These are phyloP conservation scores for Mortierella sp. DNA, from an alignment of 371 early-diverging fungal genomes.

Conservation along the genomic window DNA sequence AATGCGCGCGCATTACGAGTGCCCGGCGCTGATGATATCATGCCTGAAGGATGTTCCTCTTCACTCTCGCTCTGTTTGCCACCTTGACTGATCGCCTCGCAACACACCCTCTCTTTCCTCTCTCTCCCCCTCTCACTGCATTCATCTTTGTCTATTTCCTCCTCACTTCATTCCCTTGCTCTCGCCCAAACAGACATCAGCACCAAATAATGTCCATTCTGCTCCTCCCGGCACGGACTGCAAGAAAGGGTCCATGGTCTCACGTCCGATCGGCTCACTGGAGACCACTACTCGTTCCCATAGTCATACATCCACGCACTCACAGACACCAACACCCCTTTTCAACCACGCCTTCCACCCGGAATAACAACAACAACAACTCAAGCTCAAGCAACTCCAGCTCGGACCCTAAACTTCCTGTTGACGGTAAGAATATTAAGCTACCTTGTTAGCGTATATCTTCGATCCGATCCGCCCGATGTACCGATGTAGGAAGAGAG, in stretches of 20 bases:
- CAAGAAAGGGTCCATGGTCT: neutral
- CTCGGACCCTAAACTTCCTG: neutral
- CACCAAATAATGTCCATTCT: neutral
- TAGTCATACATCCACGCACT: neutral
- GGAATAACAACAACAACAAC: neutral
- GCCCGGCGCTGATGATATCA: no score
- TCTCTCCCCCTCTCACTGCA: no score
- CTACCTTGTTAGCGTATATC: neutral
- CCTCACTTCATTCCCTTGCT: neutral
- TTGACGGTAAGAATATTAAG: neutral
- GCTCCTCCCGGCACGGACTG: neutral
- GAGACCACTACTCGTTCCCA: conserved; percentile 12
- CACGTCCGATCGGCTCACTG: neutral
- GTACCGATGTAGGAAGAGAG: no score
- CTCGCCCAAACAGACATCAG: neutral
- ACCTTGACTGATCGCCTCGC: neutral
- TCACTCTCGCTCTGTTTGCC: neutral
- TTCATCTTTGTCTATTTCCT: neutral
- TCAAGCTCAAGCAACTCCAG: neutral
- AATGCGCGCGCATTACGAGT: no score
- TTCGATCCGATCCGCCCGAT: neutral
- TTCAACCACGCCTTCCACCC: neutral
- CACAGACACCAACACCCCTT: neutral
- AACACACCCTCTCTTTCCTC: neutral
- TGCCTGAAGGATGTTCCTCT: no score